A percentile compares a stretch with the other conserved stretches of the same genome.
These are phyloP conservation scores for Pisolithus albus DNA, from an alignment of 768 basidiomycete genomes.

Conservation along the genomic window DNA sequence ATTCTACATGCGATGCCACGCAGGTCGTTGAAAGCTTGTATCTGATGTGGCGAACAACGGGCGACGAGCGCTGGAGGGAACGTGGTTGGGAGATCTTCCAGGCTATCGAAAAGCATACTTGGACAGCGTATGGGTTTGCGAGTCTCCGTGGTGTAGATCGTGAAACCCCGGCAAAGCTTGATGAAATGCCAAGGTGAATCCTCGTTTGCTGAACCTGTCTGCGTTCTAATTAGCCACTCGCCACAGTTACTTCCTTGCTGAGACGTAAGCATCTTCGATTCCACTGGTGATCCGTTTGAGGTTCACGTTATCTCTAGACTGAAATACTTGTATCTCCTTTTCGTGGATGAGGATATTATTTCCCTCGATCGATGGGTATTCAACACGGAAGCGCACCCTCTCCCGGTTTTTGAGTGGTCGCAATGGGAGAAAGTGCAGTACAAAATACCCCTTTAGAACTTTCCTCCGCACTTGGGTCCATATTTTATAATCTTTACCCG, in stretches of 20 bases:
- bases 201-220: not conserved
- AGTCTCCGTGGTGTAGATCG: constrained; percentile 34
- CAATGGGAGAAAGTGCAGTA: constrained; percentile 41
- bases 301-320: constrained; percentile 32
- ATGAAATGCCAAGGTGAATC: constrained; percentile 42
- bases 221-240: not conserved
- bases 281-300: not conserved
- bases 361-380: constrained; percentile 52
- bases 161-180: constrained; percentile 22
- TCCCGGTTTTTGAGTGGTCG: constrained; percentile 65
- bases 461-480: not conserved
- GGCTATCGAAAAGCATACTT: constrained; percentile 42
- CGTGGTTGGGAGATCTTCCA: constrained; percentile 40
- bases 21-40: constrained; percentile 51
- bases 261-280: constrained; percentile 32
- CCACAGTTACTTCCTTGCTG: constrained; percentile 46
- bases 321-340: constrained; percentile 70
- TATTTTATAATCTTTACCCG: too few relatives aligned
- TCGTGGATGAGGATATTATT: constrained; percentile 55
- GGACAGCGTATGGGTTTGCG: constrained; percentile 41
- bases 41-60: constrained; percentile 47
- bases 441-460: constrained; percentile 19
- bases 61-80: constrained; percentile 44
- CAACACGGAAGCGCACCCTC: constrained; percentile 72
- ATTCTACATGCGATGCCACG: not conserved